Evolutionary conservation across 192 early-diverging fungal species (phyloP).

Genomic region (Podila minutissima): DNA sequence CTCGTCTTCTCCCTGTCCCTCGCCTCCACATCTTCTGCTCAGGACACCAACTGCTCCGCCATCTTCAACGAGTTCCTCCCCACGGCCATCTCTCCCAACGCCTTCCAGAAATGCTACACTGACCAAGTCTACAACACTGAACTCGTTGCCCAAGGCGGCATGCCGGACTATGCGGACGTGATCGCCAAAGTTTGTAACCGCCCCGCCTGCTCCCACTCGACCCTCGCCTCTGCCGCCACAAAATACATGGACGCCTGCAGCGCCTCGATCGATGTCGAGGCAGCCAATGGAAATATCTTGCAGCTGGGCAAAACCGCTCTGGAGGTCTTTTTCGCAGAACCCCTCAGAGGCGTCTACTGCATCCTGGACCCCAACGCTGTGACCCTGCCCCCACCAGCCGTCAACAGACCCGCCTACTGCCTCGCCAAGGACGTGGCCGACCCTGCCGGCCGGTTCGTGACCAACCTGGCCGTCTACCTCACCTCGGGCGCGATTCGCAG

Average conservation of each 20-base stretch:
- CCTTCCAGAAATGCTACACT: constrained; percentile 23
- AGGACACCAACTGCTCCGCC: constrained; percentile 21
- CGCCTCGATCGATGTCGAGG: constrained; percentile 20
- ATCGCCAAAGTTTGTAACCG: constrained; percentile 14
- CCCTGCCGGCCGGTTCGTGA: constrained; percentile 6
- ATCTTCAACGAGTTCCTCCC: constrained; percentile 18
- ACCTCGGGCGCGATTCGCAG: constrained; percentile 17
- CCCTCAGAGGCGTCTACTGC: constrained; percentile 16
- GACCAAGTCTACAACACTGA: constrained; percentile 26
- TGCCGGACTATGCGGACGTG: constrained; percentile 18
- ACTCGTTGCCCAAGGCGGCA: constrained; percentile 16
- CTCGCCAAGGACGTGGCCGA: constrained; percentile 14
- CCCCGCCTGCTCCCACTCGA: constrained; percentile 19
- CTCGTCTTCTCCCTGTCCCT: background rate
- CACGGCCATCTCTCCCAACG: background rate
- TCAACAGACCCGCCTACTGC: constrained; percentile 13
- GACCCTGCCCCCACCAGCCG: background rate
- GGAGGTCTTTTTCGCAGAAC: constrained; percentile 24
- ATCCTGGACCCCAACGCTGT: constrained; percentile 14
- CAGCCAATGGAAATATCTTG: constrained; percentile 25
- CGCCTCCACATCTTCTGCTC: constrained; percentile 3
- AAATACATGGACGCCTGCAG: constrained; percentile 16
- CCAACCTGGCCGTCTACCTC: constrained; percentile 19
- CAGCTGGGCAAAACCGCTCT: constrained; percentile 20
- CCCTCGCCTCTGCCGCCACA: constrained; percentile 1